Evolutionary conservation across 345 rosid species (phyloP).

Genomic region (Aegle marmelos): DNA sequence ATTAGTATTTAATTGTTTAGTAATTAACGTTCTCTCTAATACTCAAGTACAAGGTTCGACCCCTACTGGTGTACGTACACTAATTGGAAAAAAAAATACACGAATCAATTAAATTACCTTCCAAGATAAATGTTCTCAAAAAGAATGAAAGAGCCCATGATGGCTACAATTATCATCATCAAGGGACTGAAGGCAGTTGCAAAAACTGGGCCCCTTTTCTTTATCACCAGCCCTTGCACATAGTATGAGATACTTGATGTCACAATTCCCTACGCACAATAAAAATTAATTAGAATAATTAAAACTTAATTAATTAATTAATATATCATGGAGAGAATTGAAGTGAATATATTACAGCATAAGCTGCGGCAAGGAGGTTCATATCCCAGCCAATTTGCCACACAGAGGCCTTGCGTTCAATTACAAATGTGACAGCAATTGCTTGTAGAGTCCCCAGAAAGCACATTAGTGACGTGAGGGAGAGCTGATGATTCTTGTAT

Average conservation of each 20-base stretch:
- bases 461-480: slow-evolving; percentile 78
- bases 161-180: slow-evolving; percentile 82
- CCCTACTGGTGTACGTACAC: too few species aligned
- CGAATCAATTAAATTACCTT: slow-evolving; percentile 43
- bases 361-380: slow-evolving; percentile 95
- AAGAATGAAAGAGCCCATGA: slow-evolving; percentile 87
- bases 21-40: too few species aligned
- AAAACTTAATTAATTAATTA: neutral
- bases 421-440: slow-evolving; percentile 60
- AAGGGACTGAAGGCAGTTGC: slow-evolving; percentile 95
- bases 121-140: slow-evolving; percentile 82
- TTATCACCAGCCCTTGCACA: slow-evolving; percentile 90
- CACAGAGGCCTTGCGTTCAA: slow-evolving; percentile 66
- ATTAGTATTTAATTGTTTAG: neutral
- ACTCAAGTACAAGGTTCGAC: too few species aligned
- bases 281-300: neutral
- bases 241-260: slow-evolving; percentile 92
- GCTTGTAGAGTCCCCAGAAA: slow-evolving; percentile 85
- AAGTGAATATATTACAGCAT: slow-evolving; percentile 50
- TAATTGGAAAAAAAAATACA: too few species aligned
- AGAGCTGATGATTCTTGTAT: slow-evolving; percentile 77
- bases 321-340: neutral
- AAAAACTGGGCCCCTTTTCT: slow-evolving; percentile 84
- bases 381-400: slow-evolving; percentile 85
- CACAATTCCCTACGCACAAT: slow-evolving; percentile 66